Percentiles rank a stretch among this genome's conserved stretches.
These are phyloP conservation scores for Mycena kentingensis DNA, from an alignment of 768 basidiomycete species.

Conservation along the genomic window DNA sequence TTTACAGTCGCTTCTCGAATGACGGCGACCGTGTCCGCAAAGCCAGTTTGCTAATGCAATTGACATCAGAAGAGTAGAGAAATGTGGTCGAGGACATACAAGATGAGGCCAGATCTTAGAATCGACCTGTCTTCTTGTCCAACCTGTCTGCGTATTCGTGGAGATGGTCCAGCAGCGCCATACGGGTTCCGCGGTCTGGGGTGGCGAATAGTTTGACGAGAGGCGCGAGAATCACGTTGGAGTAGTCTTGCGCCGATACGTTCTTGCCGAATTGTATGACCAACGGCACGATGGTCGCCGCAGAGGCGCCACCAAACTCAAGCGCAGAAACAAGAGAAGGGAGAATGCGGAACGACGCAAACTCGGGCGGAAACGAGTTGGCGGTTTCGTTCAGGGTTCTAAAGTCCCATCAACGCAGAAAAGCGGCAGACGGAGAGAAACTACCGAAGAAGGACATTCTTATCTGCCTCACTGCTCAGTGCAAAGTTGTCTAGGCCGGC, in stretches of 20 bases:
- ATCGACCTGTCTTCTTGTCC: conserved; percentile 78
- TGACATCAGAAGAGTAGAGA: conserved; percentile 2
- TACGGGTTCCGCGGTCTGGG: conserved; percentile 90
- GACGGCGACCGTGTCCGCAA: conserved; percentile 90
- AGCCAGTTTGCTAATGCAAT: conserved; percentile 83
- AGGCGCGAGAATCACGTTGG: conserved; percentile 67
- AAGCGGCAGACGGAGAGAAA: conserved; percentile 3
- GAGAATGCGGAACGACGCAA: conserved; percentile 81
- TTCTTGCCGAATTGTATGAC: conserved; percentile 79
- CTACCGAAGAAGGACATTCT: conserved; percentile 68
- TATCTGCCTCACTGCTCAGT: conserved; percentile 80
- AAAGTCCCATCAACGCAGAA: conserved; percentile 11
- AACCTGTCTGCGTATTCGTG: conserved; percentile 83
- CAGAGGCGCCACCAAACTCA: conserved; percentile 77
- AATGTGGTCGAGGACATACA: conserved; percentile 44
- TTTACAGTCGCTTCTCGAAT: conserved; percentile 95
- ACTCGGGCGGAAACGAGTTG: conserved; percentile 82
- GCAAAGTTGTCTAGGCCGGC: conserved; percentile 84
- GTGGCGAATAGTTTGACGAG: conserved; percentile 84
- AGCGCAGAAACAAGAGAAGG: conserved; percentile 81
- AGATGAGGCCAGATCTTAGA: conserved; percentile 94
- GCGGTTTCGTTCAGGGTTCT: conserved; percentile 81
- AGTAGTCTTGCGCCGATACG: conserved; percentile 71
- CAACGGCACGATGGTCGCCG: conserved; percentile 78
- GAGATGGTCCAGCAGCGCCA: conserved; percentile 89